These are phyloP conservation scores for Cystofilobasidium bisporidii DNA, from an alignment of 768 basidiomycete species.

Conservation along the genomic window DNA sequence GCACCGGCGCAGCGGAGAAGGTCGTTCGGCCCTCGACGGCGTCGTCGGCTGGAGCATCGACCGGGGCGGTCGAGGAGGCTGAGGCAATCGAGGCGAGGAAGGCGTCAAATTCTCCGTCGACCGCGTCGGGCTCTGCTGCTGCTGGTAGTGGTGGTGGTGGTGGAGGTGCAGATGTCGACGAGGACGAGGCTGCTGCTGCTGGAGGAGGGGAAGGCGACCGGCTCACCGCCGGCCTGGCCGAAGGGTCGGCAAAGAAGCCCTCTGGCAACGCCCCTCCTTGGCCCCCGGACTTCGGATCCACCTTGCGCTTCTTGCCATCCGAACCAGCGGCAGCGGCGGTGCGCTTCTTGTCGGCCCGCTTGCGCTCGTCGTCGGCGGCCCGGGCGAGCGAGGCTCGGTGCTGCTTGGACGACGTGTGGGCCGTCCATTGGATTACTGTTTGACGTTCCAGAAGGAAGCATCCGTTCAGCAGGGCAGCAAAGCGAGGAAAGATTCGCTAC, in stretches of 20 bases:
- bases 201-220: background rate
- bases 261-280: background rate
- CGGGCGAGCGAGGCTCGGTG: conserved; percentile 36
- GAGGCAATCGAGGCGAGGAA: conserved; percentile 12
- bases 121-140: background rate
- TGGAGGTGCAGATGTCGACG: background rate
- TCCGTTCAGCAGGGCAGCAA: background rate
- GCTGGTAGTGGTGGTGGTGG: background rate
- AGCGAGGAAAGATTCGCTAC: too few species aligned
- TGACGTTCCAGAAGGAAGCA: too few species aligned
- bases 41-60: background rate
- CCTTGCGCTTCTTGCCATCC: conserved; percentile 2
- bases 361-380: conserved; percentile 32
- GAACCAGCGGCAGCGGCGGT: background rate
- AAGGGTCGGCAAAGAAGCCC: background rate
- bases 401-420: conserved; percentile 37
- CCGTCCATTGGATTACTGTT: conserved; percentile 39
- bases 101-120: background rate
- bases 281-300: background rate
- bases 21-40: background rate
- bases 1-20: background rate
- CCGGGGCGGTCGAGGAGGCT: background rate
- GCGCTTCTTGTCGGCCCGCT: conserved; percentile 11
- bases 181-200: background rate
- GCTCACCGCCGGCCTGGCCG: background rate